Evolutionary conservation across 495 filamentous ascomycete genomes (phyloP).

Genomic region (Massariosphaeria phaeospora): DNA sequence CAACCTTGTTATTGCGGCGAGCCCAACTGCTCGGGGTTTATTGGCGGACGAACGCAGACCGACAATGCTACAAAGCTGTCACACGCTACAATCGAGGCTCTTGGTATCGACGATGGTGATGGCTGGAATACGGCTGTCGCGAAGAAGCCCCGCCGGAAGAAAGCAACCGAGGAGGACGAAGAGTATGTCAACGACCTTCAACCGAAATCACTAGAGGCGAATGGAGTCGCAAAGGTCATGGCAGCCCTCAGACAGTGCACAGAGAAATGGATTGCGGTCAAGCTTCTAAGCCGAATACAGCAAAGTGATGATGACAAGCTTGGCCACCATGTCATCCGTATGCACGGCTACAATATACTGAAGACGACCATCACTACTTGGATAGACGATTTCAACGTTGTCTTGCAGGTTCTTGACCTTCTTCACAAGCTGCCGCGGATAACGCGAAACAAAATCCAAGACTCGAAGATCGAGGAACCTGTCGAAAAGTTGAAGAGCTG

Average conservation of each 20-base stretch:
- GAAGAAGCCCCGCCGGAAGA: constrained; percentile 88
- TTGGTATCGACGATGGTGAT: constrained; percentile 91
- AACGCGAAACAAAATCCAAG: constrained; percentile 93
- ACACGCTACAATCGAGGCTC: constrained; percentile 83
- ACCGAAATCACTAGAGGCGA: constrained; percentile 76
- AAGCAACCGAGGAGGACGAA: constrained; percentile 88
- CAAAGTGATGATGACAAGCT: constrained; percentile 85
- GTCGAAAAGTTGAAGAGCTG: constrained; percentile 64
- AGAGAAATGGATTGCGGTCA: constrained; percentile 99
- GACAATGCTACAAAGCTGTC: constrained; percentile 91
- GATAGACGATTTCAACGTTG: constrained; percentile 81
- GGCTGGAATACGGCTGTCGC: constrained; percentile 85
- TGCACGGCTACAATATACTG: constrained; percentile 95
- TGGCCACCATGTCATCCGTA: constrained; percentile 80
- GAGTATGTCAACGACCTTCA: constrained; percentile 91
- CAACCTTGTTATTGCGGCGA: constrained; percentile 97
- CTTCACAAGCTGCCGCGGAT: constrained; percentile 83
- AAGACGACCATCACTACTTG: constrained; percentile 78
- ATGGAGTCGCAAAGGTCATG: constrained; percentile 96
- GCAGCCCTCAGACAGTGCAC: constrained; percentile 96
- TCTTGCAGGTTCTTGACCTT: constrained; percentile 85
- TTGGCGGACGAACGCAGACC: constrained; percentile 96
- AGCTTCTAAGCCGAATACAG: constrained; percentile 84
- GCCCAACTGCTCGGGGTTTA: constrained; percentile 90
- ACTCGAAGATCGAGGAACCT: constrained; percentile 88